Conservation (phyloP, 805 yeast species). For the Wickerhamiella musiphila region DNA sequence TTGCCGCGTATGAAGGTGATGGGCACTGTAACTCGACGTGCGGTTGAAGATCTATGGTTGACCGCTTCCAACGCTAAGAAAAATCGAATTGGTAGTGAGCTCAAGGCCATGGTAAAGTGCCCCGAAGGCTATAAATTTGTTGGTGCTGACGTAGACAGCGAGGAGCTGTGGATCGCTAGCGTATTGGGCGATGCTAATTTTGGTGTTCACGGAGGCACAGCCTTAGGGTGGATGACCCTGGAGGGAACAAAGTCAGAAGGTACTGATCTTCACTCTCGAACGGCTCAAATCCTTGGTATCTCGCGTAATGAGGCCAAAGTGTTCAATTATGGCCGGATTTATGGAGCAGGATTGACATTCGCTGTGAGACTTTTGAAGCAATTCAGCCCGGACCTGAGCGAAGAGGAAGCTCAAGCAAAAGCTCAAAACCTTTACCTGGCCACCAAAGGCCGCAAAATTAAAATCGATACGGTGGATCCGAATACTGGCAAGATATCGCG, state of each 20-base stretch:
- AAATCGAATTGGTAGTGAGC: slow-evolving; percentile 77
- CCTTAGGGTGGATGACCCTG: slow-evolving; percentile 97
- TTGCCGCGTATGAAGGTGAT: slow-evolving; percentile 72
- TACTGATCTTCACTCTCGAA: slow-evolving; percentile 88
- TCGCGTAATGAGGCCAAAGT: slow-evolving; percentile 84
- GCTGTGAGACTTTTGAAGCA: slow-evolving; percentile 72
- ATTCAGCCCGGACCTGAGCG: slow-evolving; percentile 56
- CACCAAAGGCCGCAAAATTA: slow-evolving; percentile 53
- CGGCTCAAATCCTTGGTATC: slow-evolving; percentile 79
- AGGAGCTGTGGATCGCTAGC: slow-evolving; percentile 96
- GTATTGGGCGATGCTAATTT: slow-evolving; percentile 83
- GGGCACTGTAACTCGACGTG: slow-evolving; percentile 95
- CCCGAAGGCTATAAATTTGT: slow-evolving; percentile 83
- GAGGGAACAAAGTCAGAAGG: slow-evolving; percentile 88
- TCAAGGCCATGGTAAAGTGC: slow-evolving; percentile 71
- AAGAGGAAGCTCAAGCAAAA: slow-evolving; percentile 42
- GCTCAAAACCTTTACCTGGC: slow-evolving; percentile 57
- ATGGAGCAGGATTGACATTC: slow-evolving; percentile 91
- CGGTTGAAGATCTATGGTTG: slow-evolving; percentile 94
- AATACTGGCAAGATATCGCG: slow-evolving; percentile 12
- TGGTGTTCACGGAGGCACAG: slow-evolving; percentile 85
- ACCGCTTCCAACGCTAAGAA: slow-evolving; percentile 91
- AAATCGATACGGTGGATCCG: slow-evolving; percentile 18
- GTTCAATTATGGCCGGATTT: slow-evolving; percentile 91
- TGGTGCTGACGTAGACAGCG: slow-evolving; percentile 98